These are phyloP conservation scores for Mycena citricolor DNA, from an alignment of 1,284 basidiomycete species.

Conservation along the genomic window DNA sequence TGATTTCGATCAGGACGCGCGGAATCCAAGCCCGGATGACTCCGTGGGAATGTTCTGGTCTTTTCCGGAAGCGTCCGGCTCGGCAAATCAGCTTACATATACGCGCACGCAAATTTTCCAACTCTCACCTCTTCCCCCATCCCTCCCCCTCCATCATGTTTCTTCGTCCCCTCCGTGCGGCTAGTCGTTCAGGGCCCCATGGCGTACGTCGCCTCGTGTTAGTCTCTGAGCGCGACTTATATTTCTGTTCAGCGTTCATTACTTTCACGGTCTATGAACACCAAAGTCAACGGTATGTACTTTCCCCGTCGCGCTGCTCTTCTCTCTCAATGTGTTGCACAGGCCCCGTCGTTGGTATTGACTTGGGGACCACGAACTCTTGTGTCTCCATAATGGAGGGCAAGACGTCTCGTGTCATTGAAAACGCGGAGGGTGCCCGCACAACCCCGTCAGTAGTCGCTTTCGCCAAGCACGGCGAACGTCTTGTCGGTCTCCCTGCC, in stretches of 20 bases:
- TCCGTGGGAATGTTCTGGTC: conserved; percentile 7
- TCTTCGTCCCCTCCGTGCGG: conserved; percentile 57
- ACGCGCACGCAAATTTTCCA: conserved; percentile 45
- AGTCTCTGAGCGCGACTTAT: conserved; percentile 5
- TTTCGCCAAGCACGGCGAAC: conserved; percentile 94
- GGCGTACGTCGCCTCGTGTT: conserved; percentile 45
- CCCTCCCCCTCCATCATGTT: conserved; percentile 59
- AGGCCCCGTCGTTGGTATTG: conserved; percentile 84
- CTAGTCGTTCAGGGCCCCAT: conserved; percentile 63
- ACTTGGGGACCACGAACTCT: conserved; percentile 88
- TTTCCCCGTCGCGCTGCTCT: too few relatives aligned
- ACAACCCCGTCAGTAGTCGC: conserved; percentile 98
- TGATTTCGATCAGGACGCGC: too few relatives aligned
- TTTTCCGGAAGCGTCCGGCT: conserved; percentile 31
- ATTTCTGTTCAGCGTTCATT: conserved; percentile 56
- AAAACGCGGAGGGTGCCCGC: conserved; percentile 96
- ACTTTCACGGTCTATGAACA: conserved; percentile 81
- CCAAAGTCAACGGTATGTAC: conserved; percentile 70
- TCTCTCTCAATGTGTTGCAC: conserved; percentile 1
- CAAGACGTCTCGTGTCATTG: conserved; percentile 91
- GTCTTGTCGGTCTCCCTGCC: conserved; percentile 93
- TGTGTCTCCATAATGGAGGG: conserved; percentile 97
- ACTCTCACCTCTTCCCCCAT: conserved; percentile 33
- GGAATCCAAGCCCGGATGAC: too few relatives aligned
- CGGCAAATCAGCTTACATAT: conserved; percentile 41